A percentile compares a stretch with the other conserved stretches of the same genome.
These are phyloP conservation scores for Ogataea degrootiae DNA, from an alignment of 805 yeast genomes.

Conservation along the genomic window DNA sequence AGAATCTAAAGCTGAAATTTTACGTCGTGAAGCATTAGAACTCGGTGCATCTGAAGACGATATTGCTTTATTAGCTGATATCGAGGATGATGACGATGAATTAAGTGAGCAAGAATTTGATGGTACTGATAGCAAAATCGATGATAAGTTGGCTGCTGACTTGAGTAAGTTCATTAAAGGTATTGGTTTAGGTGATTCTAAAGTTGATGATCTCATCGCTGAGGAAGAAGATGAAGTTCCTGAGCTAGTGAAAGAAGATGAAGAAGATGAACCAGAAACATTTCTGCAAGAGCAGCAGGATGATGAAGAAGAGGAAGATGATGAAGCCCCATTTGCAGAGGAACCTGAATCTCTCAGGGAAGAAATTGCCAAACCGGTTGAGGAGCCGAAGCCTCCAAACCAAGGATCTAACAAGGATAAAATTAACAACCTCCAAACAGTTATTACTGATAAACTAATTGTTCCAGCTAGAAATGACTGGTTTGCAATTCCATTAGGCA, in stretches of 20 bases:
- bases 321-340: slow-evolving; percentile 17
- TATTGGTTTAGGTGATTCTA: slow-evolving; percentile 53
- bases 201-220: slow-evolving; percentile 33
- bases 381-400: background rate
- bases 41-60: slow-evolving; percentile 89
- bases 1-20: slow-evolving; percentile 24
- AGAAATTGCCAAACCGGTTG: background rate
- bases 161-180: slow-evolving; percentile 57
- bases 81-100: slow-evolving; percentile 43
- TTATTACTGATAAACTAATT: slow-evolving; percentile 49
- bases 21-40: slow-evolving; percentile 71
- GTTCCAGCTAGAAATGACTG: slow-evolving; percentile 69
- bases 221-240: slow-evolving; percentile 27
- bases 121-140: slow-evolving; percentile 36
- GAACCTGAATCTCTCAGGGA: slow-evolving; percentile 16
- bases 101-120: slow-evolving; percentile 50
- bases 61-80: slow-evolving; percentile 53
- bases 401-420: slow-evolving; percentile 22
- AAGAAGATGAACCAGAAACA: slow-evolving; percentile 32
- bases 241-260: slow-evolving; percentile 28
- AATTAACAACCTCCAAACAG: slow-evolving; percentile 37
- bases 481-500: slow-evolving; percentile 56
- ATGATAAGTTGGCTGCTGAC: slow-evolving; percentile 46
- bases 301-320: slow-evolving; percentile 22
- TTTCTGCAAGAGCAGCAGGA: slow-evolving; percentile 20